Evolutionary conservation across 306 rosid species (phyloP), one percentile per base, ranked within the genome.

Genomic region (Dalbergia cochinchinensis): DNA sequence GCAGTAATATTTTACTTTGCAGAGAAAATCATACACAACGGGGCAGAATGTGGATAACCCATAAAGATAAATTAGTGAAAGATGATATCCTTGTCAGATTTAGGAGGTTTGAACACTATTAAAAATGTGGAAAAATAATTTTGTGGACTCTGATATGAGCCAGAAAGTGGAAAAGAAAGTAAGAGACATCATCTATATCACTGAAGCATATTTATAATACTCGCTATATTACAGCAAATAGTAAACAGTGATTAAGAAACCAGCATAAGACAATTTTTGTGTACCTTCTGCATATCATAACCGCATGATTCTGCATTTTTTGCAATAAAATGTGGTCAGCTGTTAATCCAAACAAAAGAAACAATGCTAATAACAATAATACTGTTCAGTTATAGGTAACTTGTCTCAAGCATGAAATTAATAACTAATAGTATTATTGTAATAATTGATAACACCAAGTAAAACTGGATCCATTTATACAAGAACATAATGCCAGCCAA

Each of bases 241-340:
- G 53, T 47, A 15, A 50, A 13, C 13, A 4, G 57, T 6, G 7
- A 50, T 14, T 5, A 15, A 14, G 57, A 50, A 14, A 50, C 4
- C 14, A 50, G 77, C 75, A 59, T 22, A 76, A 78, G 74, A 83
- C 41, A 34, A 55, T 50, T 33, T 55, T 55, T 69, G 45, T 63
- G 34, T 92, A 92, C 97, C 97, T 94, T 89, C 68, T 85, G 83
- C 94, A 94, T 88, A 83, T 94, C 91, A 69, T 90, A 87, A 67
- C 97, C 92, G 16, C 90, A 92, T 70, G 74, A 77, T 62, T 86
- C 99, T 94, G 97, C 97, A 89, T 16, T 57, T 77, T 77, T 76
- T 33, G 74, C 83, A 79, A 82, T 13, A 77, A 79, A 75, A 42
- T 44, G 54, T 60, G 68, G 79, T 89, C 69, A 87, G 75, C 55